Base-by-base conservation (phyloP, 2,329 filamentous ascomycete species). In the Teratosphaeria viscida region DNA sequence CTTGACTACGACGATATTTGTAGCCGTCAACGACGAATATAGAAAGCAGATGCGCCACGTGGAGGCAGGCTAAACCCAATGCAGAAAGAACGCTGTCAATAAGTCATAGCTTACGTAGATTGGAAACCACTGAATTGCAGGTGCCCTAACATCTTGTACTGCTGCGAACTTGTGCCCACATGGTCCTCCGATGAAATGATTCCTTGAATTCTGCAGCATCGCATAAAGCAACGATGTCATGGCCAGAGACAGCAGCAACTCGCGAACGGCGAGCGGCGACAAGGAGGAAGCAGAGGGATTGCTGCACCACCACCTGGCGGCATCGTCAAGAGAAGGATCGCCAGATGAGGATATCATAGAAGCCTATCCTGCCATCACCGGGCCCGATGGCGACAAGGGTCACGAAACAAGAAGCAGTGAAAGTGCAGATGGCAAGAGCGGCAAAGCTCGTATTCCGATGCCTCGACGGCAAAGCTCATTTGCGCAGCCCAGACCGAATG, bases 401-500 rank as follows among this genome's bases (percentile, higher is more conserved):
- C 34, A 26, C 14, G 43, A 16, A 14, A 29, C n/a, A 4, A 61
- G 61, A 60, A 58, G 62, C 16, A 16, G 49, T 26, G 43, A 19
- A 16, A 59, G 52, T 26, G 43, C 54, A 34, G 60, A 57, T n/a
- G 67, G 66, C 8, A 60, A 64, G 56, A 63, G 71, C 55, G 70
- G 73, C 59, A 71, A 69, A n/a, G 7, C 43, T 49, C 43, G 43
- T 5, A 14, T 12, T n/a, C 8, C 43, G 5, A 23, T 49, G 43
- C 43, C 43, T 19, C 16, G 43, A 49, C 43, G 43, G 19, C 43
- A 49, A 49, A 49, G 43, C 43, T 78, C 77, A 0, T 76, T 80
- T 60, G 78, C 78, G 2, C 77, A 79, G 59, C 74, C 70, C 14
- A 70, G 78, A 56, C 73, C 74, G 5, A 72, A 76, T 65, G 78